Evolutionary conservation across 129 eudicot species (phyloP).

Genomic region (Centrapalus pauciflorus): DNA sequence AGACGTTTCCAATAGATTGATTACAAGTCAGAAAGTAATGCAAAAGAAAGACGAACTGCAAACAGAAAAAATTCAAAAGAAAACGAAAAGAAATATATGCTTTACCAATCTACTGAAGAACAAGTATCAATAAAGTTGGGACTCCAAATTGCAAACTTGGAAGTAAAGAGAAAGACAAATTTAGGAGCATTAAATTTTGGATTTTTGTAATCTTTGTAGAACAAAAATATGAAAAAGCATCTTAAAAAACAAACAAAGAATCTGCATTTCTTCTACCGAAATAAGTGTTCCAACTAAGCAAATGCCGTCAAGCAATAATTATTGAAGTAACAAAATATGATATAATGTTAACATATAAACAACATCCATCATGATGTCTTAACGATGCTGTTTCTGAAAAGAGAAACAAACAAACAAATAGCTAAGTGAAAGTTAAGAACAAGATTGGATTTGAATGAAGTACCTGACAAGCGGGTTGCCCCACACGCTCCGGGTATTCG

Average conservation of each 20-base stretch:
- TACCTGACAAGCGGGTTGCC: slow-evolving; percentile 93
- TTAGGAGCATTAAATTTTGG: not conserved
- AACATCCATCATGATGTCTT: slow-evolving; percentile 1
- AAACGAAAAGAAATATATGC: not conserved
- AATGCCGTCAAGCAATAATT: not conserved
- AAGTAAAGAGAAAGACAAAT: slow-evolving; percentile 18
- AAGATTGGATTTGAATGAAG: not conserved
- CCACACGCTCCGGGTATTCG: slow-evolving; percentile 68
- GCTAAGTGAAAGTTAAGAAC: not conserved
- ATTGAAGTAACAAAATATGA: not conserved
- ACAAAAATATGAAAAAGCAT: slow-evolving; percentile 7
- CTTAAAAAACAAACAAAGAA: slow-evolving; percentile 1
- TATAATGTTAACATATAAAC: slow-evolving; percentile 1
- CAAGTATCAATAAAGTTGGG: not conserved
- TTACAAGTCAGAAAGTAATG: not conserved
- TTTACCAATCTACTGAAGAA: slow-evolving; percentile 1
- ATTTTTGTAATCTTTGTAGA: slow-evolving; percentile 16
- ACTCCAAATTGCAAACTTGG: not conserved
- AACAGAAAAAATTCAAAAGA: not conserved
- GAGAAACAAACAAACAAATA: slow-evolving; percentile 18
- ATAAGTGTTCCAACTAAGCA: slow-evolving; percentile 4
- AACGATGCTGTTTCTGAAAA: slow-evolving; percentile 4
- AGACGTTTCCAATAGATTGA: too few relatives aligned
- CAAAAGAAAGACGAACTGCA: not conserved
- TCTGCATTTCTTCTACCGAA: not conserved